These are phyloP conservation scores for Kondoa subrosea DNA, from an alignment of 768 basidiomycete genomes.

Conservation along the genomic window DNA sequence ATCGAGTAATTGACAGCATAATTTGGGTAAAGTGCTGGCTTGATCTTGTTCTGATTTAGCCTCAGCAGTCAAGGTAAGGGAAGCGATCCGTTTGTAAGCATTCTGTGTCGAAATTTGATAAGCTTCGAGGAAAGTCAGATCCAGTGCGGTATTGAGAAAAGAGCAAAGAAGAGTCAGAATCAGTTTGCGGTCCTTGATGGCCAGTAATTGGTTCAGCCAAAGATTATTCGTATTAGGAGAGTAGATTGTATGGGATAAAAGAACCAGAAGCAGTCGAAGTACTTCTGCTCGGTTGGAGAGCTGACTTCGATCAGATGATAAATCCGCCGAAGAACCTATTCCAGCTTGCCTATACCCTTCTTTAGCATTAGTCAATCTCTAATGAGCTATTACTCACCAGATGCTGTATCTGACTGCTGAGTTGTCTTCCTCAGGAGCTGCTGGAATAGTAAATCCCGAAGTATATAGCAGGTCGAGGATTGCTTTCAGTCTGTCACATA, in stretches of 20 bases:
- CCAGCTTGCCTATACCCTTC: constrained; percentile 64
- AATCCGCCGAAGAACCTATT: constrained; percentile 67
- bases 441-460: constrained; percentile 80
- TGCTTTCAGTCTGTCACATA: constrained; percentile 36
- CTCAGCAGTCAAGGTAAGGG: constrained; percentile 29
- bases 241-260: constrained; percentile 83
- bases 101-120: constrained; percentile 14
- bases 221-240: constrained; percentile 43
- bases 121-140: constrained; percentile 8
- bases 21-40: constrained; percentile 43
- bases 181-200: constrained; percentile 32
- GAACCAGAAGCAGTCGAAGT: constrained; percentile 65
- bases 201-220: constrained; percentile 51
- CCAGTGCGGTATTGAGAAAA: constrained; percentile 63
- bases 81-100: constrained; percentile 11
- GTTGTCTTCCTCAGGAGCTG: constrained; percentile 55
- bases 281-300: constrained; percentile 79
- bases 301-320: constrained; percentile 44
- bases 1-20: constrained; percentile 36
- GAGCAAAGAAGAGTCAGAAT: constrained; percentile 88
- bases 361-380: constrained; percentile 9
- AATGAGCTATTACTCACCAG: constrained; percentile 43
- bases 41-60: constrained; percentile 51
- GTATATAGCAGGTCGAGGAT: constrained; percentile 81
- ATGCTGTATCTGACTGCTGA: constrained; percentile 74